Evolutionary conservation across 108 stramenopile genomes (phyloP).

Genomic region (Discostella stelligeroides): DNA sequence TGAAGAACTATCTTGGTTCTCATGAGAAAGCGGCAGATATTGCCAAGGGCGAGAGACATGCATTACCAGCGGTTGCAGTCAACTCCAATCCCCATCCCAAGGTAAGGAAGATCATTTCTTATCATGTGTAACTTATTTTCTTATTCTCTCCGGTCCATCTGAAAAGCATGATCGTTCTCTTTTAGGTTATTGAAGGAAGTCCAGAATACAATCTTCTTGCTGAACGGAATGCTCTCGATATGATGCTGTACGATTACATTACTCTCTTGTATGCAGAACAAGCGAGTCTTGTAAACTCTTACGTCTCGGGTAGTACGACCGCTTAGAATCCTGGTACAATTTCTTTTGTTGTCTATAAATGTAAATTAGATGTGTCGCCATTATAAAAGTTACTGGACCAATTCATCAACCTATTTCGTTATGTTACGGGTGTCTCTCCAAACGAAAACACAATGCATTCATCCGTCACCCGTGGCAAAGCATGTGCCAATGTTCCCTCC

Average conservation of each 20-base stretch:
- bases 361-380: too few relatives aligned
- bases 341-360: background rate
- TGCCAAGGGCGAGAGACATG: background rate
- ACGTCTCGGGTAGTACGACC: constrained; percentile 1
- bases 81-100: constrained; percentile 15
- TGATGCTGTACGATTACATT: constrained; percentile 16
- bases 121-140: background rate
- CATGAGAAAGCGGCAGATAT: background rate
- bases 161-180: too few relatives aligned
- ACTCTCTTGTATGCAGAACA: constrained; percentile 20
- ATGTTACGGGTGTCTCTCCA: background rate
- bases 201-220: constrained; percentile 19
- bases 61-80: background rate
- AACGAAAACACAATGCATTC: constrained; percentile 42
- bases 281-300: constrained; percentile 16
- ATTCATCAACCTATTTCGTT: background rate
- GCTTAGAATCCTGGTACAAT: background rate
- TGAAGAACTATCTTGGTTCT: constrained; percentile 10
- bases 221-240: constrained; percentile 21
- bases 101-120: background rate
- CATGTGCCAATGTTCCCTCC: constrained; percentile 32
- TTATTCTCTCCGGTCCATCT: background rate
- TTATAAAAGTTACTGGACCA: background rate
- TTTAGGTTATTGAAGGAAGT: constrained; percentile 7
- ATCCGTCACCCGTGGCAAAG: constrained; percentile 40